Percentiles rank a stretch among this genome's conserved stretches.
Evolutionary conservation across 129 eudicot species (phyloP).

Genomic region (Arctium minus): DNA sequence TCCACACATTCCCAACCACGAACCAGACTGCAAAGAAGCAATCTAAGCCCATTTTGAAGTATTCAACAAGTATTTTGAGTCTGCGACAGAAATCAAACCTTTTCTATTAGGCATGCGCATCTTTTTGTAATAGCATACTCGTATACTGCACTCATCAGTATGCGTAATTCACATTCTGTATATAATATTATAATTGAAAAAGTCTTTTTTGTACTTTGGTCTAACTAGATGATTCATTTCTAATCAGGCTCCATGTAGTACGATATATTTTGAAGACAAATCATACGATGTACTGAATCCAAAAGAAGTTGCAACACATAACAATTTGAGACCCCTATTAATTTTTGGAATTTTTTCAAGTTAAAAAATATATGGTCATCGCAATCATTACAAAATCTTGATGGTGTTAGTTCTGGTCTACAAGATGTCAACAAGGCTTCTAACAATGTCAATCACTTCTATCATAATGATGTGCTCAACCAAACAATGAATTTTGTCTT

Average conservation of each 20-base stretch:
- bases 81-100: conserved; percentile 35
- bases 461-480: background rate
- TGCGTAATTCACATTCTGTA: background rate
- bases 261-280: background rate
- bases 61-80: conserved; percentile 67
- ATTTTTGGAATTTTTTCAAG: background rate
- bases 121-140: background rate
- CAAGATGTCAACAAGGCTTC: background rate
- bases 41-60: conserved; percentile 91
- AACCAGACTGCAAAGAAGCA: conserved; percentile 99
- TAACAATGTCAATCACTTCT: background rate
- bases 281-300: background rate
- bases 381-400: background rate
- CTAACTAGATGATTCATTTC: background rate
- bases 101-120: background rate
- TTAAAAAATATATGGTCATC: background rate
- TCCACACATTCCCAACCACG: conserved; percentile 97
- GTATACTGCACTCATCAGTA: background rate
- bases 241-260: background rate
- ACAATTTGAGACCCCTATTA: background rate
- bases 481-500: background rate
- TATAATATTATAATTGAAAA: background rate
- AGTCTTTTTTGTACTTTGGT: background rate
- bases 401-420: background rate
- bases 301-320: background rate